A percentile compares a stretch with the other conserved stretches of the same genome.
Evolutionary conservation across 2,329 filamentous ascomycete species (phyloP).

Genomic region (Daldinia sp.): DNA sequence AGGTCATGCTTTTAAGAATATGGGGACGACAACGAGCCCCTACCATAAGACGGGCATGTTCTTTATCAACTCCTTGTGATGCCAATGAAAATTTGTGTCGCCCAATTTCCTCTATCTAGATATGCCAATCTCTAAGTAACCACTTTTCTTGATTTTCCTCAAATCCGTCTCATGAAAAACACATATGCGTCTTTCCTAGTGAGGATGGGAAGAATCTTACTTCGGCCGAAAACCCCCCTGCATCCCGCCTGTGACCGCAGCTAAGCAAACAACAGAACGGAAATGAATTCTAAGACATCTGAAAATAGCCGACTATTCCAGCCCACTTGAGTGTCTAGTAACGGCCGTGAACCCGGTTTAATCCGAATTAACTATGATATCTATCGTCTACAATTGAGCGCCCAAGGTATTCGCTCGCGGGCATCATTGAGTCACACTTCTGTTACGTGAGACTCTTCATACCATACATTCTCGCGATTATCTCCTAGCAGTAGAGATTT

Average conservation of each 20-base stretch:
- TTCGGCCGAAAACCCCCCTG: slow-evolving; percentile 39
- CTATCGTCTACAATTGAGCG: slow-evolving; percentile 14
- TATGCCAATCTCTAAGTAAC: slow-evolving; percentile 18
- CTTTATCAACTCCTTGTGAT: slow-evolving; percentile 24
- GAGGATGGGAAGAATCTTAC: slow-evolving; percentile 5
- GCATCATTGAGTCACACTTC: neutral
- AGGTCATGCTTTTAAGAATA: slow-evolving; percentile 34
- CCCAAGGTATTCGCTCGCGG: neutral
- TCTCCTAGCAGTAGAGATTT: neutral
- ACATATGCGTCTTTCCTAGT: slow-evolving; percentile 12
- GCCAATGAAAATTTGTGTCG: slow-evolving; percentile 22
- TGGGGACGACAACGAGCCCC: slow-evolving; percentile 9
- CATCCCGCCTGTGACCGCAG: slow-evolving; percentile 35
- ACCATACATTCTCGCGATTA: neutral
- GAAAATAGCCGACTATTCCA: slow-evolving; percentile 31
- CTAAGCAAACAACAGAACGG: slow-evolving; percentile 29
- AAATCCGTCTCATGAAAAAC: slow-evolving; percentile 19
- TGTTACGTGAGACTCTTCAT: neutral
- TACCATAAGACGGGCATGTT: slow-evolving; percentile 16
- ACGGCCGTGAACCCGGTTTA: slow-evolving; percentile 23
- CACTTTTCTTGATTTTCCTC: slow-evolving; percentile 22
- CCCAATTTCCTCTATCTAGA: slow-evolving; percentile 23
- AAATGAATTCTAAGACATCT: slow-evolving; percentile 33
- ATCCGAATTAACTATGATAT: slow-evolving; percentile 14
- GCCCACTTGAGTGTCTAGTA: slow-evolving; percentile 28